phyloP scores from a whole-genome alignment of 2,329 filamentous ascomycete species.

The Aureobasidium sp. region DNA sequence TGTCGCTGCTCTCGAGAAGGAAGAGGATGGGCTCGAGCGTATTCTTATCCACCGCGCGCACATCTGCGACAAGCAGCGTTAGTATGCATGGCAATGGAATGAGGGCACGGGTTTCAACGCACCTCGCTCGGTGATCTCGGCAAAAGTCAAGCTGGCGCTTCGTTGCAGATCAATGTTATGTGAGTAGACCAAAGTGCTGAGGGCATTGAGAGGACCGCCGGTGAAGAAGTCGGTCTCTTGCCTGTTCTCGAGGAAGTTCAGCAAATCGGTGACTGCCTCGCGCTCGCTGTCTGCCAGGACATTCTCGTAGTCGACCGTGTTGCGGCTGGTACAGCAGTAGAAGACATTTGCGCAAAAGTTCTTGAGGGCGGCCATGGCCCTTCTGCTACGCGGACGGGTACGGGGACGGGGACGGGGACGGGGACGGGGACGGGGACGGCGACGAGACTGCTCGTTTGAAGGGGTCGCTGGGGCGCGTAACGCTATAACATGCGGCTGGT shows the following conservation, averaged over 20 bases:
- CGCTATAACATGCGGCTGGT: conserved; percentile 11
- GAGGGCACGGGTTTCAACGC: conserved; percentile 22
- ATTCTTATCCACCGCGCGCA: conserved; percentile 87
- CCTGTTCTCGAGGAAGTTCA: conserved; percentile 94
- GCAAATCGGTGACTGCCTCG: conserved; percentile 89
- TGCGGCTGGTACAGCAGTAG: conserved; percentile 33
- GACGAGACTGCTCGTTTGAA: not conserved
- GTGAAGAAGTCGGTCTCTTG: conserved; percentile 98
- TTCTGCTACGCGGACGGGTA: not conserved
- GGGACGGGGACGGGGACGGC: not conserved
- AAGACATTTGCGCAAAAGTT: conserved; percentile 28
- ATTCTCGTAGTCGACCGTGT: conserved; percentile 39
- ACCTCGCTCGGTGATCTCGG: conserved; percentile 98
- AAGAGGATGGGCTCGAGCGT: conserved; percentile 95
- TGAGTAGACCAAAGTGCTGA: conserved; percentile 95
- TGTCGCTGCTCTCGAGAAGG: conserved; percentile 87
- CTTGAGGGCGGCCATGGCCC: conserved; percentile 23
- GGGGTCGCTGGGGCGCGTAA: not conserved
- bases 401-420: not conserved
- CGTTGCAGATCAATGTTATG: conserved; percentile 97
- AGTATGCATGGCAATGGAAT: not conserved
- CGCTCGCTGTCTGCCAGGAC: conserved; percentile 85
- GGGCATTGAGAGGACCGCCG: conserved; percentile 83
- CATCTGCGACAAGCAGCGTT: conserved; percentile 51
- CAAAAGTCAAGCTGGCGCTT: conserved; percentile 96